phyloP scores from a whole-genome alignment of 1,284 basidiomycete species.

The Meripilus lineatus region DNA sequence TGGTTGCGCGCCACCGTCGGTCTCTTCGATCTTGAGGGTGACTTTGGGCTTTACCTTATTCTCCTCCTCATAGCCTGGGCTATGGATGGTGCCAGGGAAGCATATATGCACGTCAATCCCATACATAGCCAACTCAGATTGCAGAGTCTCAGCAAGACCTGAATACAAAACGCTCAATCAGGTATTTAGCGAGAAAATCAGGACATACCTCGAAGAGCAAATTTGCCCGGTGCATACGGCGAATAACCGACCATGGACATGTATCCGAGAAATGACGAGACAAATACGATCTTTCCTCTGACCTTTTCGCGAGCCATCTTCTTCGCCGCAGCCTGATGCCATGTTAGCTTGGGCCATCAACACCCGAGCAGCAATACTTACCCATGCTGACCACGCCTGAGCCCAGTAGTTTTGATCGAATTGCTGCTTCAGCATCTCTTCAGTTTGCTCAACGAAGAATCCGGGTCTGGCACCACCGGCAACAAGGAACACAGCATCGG shows the following conservation, averaged over 20 bases:
- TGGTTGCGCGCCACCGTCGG: conserved; percentile 53
- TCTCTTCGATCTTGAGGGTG: conserved; percentile 78
- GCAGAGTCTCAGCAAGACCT: conserved; percentile 86
- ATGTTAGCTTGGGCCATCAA: background rate
- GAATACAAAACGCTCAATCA: conserved; percentile 3
- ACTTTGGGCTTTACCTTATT: conserved; percentile 80
- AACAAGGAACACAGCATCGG: conserved; percentile 77
- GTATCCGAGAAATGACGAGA: conserved; percentile 78
- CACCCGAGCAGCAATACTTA: conserved; percentile 32
- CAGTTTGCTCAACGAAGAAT: conserved; percentile 67
- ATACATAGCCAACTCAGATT: conserved; percentile 80
- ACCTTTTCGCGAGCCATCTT: conserved; percentile 60
- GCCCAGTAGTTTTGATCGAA: conserved; percentile 66
- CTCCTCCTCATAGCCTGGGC: conserved; percentile 79
- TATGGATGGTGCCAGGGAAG: conserved; percentile 84
- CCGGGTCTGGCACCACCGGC: conserved; percentile 67
- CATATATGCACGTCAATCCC: conserved; percentile 81
- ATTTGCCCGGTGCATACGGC: conserved; percentile 86
- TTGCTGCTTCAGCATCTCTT: conserved; percentile 51
- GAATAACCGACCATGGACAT: conserved; percentile 84
- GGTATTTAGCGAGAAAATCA: conserved; percentile 8
- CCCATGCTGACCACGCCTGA: conserved; percentile 76
- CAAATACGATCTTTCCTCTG: conserved; percentile 74
- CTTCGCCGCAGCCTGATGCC: conserved; percentile 58
- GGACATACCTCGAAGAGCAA: conserved; percentile 76